These are phyloP conservation scores for Mycena rosella DNA, from an alignment of 768 basidiomycete genomes.

Conservation along the genomic window DNA sequence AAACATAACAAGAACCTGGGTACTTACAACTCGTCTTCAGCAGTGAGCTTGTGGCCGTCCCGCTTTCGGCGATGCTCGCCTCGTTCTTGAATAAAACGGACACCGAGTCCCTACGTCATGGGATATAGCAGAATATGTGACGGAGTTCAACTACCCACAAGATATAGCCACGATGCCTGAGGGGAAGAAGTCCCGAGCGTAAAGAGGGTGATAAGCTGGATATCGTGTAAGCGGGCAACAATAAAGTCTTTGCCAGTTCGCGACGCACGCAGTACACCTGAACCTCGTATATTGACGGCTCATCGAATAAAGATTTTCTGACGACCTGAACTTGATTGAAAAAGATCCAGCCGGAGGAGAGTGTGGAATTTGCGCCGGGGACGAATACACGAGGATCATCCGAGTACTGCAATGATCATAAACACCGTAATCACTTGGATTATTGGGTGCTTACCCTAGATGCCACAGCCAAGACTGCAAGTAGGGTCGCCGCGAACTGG, in stretches of 20 bases:
- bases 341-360: constrained; percentile 72
- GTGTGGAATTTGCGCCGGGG: constrained; percentile 51
- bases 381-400: constrained; percentile 59
- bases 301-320: constrained; percentile 67
- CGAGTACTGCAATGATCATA: constrained; percentile 64
- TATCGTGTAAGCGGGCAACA: too few species aligned
- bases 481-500: constrained; percentile 67
- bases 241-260: too few species aligned
- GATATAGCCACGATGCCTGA: constrained; percentile 67
- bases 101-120: constrained; percentile 55
- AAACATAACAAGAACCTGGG: background rate
- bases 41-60: constrained; percentile 45
- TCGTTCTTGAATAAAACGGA: constrained; percentile 74
- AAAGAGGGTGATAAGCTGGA: constrained; percentile 47
- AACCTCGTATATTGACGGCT: constrained; percentile 75
- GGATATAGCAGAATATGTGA: background rate
- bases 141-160: constrained; percentile 36
- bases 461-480: constrained; percentile 76
- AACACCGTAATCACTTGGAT: constrained; percentile 38
- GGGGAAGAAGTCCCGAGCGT: constrained; percentile 61
- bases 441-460: constrained; percentile 55
- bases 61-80: constrained; percentile 68
- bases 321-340: constrained; percentile 73
- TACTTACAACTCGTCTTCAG: constrained; percentile 65
- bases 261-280: constrained; percentile 73